A percentile compares a stretch with the other conserved stretches of the same genome.
Evolutionary conservation across 2,329 filamentous ascomycete species (phyloP).

Genomic region (Talaromyces pinophilus): DNA sequence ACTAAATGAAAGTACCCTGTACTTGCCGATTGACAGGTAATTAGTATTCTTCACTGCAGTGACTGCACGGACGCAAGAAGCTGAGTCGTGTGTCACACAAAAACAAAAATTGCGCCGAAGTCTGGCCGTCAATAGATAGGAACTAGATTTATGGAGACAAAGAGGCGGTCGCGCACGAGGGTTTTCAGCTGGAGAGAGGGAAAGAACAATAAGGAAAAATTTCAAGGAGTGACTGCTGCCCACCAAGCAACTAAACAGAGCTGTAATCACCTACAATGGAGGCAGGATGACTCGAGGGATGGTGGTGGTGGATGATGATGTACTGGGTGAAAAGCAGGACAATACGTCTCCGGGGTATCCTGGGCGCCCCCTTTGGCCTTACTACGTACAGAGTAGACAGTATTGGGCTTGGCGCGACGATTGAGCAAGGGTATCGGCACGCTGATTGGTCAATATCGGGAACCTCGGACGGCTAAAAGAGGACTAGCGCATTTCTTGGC

Average conservation of each 20-base stretch:
- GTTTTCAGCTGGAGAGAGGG: not conserved
- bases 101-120: not conserved
- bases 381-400: not conserved
- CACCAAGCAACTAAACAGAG: conserved; percentile 11
- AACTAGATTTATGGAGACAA: conserved; percentile 7
- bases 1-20: not conserved
- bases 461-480: not conserved
- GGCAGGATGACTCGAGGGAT: not conserved
- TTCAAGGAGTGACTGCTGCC: conserved; percentile 21
- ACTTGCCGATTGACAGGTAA: not conserved
- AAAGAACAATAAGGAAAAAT: conserved; percentile 6
- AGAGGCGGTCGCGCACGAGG: conserved; percentile 15
- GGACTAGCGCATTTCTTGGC: not conserved
- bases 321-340: conserved; percentile 8
- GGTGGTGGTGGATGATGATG: not conserved
- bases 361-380: conserved; percentile 10
- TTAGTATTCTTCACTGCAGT: not conserved
- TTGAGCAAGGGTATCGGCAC: not conserved
- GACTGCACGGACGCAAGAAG: not conserved
- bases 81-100: conserved; percentile 13
- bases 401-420: not conserved
- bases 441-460: not conserved
- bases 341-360: conserved; percentile 9
- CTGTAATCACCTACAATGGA: conserved; percentile 13
- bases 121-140: conserved; percentile 1